phyloP scores from a whole-genome alignment of 345 rosid genomes.

The Xanthoceras sorbifolium region DNA sequence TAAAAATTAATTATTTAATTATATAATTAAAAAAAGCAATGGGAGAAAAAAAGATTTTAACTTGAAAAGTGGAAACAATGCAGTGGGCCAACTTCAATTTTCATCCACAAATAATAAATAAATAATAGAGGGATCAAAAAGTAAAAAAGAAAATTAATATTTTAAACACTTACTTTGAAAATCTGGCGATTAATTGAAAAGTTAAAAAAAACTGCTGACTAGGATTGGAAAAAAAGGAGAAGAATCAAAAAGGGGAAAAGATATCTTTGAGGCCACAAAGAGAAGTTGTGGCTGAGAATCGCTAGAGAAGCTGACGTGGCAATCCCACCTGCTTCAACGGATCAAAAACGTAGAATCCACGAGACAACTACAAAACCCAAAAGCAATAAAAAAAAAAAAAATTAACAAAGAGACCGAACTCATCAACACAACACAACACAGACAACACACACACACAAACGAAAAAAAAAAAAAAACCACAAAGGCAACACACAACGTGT shows the following conservation, averaged over 20 bases:
- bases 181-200: neutral
- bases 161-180: no score
- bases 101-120: slow-evolving; percentile 25
- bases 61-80: neutral
- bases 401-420: slow-evolving; percentile 16
- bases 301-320: slow-evolving; percentile 57
- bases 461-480: neutral
- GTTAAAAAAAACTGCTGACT: slow-evolving; percentile 33
- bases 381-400: slow-evolving; percentile 9
- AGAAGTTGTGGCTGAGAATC: slow-evolving; percentile 72
- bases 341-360: slow-evolving; percentile 47
- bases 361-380: slow-evolving; percentile 31
- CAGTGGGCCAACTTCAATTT: slow-evolving; percentile 24
- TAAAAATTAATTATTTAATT: no score
- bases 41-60: no score
- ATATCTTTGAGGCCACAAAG: slow-evolving; percentile 59
- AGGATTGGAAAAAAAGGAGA: slow-evolving; percentile 18
- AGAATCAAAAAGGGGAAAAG: slow-evolving; percentile 22
- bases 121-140: neutral
- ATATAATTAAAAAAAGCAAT: no score
- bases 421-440: slow-evolving; percentile 7
- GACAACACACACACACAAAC: slow-evolving; percentile 4
- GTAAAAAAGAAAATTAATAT: neutral
- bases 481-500: slow-evolving; percentile 20
- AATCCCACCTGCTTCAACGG: slow-evolving; percentile 34